These are phyloP conservation scores for Lactarius hatsudake DNA, from an alignment of 768 basidiomycete genomes.

Conservation along the genomic window DNA sequence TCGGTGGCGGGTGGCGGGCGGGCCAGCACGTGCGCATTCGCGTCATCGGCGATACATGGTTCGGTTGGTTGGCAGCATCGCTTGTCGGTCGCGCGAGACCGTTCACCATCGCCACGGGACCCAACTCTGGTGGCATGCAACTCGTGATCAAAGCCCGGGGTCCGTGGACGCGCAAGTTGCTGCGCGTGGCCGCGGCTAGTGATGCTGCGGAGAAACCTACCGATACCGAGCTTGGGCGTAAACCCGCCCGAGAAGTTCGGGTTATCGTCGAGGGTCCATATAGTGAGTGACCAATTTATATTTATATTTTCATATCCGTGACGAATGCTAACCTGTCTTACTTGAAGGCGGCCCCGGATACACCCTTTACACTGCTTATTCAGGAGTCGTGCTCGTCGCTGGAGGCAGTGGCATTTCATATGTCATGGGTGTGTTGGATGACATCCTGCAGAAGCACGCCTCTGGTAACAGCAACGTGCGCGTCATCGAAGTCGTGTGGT, in stretches of 20 bases:
- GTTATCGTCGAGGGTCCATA: conserved; percentile 57
- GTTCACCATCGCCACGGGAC: conserved; percentile 49
- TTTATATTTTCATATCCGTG: not conserved
- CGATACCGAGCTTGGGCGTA: conserved; percentile 12
- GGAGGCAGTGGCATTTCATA: conserved; percentile 65
- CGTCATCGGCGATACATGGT: conserved; percentile 41
- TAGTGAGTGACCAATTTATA: conserved; percentile 31
- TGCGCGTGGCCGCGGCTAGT: conserved; percentile 36
- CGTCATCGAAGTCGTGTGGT: conserved; percentile 56
- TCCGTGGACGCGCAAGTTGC: conserved; percentile 47
- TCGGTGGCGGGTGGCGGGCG: conserved; percentile 55
- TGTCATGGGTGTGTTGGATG: conserved; percentile 46
- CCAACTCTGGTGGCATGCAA: conserved; percentile 44
- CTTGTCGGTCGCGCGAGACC: conserved; percentile 21
- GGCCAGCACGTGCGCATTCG: conserved; percentile 61
- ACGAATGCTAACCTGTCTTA: conserved; percentile 18
- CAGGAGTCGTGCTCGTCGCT: conserved; percentile 52
- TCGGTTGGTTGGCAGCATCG: conserved; percentile 33
- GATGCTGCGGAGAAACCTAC: conserved; percentile 32
- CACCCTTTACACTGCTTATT: conserved; percentile 47
- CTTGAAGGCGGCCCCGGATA: conserved; percentile 43
- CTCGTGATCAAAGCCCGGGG: conserved; percentile 51
- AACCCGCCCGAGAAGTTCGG: conserved; percentile 30
- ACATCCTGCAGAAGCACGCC: conserved; percentile 45
- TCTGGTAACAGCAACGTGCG: conserved; percentile 39